Conservation (phyloP, 106 monocot species). For the Dioscorea dumetorum region DNA sequence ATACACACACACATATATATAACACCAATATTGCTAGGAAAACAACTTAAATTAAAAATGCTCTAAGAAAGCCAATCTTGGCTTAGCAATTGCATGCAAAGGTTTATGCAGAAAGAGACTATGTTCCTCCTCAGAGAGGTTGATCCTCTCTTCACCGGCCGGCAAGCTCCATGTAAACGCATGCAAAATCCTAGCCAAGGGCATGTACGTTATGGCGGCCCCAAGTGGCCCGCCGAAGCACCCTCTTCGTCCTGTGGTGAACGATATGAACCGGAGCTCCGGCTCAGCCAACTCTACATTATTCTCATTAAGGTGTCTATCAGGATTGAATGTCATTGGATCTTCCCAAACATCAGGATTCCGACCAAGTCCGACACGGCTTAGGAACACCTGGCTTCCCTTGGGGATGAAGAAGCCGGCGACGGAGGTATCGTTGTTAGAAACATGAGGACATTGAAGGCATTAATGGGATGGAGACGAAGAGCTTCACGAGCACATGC, state of each 20-base stretch:
- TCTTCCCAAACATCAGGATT: conserved; percentile 38
- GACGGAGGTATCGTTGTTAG: conserved; percentile 18
- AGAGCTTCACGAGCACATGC: conserved; percentile 23
- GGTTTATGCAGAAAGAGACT: conserved; percentile 14
- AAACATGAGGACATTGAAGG: conserved; percentile 45
- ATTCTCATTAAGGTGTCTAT: conserved; percentile 12
- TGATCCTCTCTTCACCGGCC: neutral
- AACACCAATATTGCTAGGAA: too few species aligned
- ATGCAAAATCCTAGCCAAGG: conserved; percentile 43
- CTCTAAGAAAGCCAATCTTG: neutral
- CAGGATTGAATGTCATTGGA: conserved; percentile 23
- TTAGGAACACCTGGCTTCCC: conserved; percentile 34
- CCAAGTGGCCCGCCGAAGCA: conserved; percentile 29
- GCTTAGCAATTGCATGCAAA: neutral
- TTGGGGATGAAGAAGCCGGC: conserved; percentile 42
- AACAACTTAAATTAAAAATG: too few species aligned
- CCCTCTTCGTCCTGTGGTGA: conserved; percentile 24
- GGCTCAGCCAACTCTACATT: conserved; percentile 22
- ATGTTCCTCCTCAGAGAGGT: conserved; percentile 10
- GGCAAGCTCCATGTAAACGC: conserved; percentile 26
- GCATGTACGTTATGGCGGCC: conserved; percentile 18
- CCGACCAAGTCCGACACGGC: conserved; percentile 32
- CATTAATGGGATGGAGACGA: conserved; percentile 30
- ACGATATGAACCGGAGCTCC: conserved; percentile 34
- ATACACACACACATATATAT: too few species aligned